phyloP scores from a whole-genome alignment of 352 stramenopile genomes.

The Globisporangium abappressorium region DNA sequence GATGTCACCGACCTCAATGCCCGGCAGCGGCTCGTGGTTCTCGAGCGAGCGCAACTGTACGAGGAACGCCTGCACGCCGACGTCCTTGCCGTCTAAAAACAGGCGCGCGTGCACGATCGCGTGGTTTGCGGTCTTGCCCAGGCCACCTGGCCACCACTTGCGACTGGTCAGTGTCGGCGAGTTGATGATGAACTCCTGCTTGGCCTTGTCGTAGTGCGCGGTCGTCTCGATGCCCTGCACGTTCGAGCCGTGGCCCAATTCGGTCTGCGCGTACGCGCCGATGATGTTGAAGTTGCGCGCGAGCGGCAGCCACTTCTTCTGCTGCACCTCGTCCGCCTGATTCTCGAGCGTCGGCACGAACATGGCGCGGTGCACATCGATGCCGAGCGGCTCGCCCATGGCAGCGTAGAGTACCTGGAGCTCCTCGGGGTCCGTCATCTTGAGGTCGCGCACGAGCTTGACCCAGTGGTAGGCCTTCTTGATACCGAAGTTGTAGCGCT shows the following conservation, averaged over 20 bases:
- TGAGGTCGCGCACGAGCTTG: conserved; percentile 28
- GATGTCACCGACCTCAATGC: conserved; percentile 90
- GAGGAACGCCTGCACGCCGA: conserved; percentile 93
- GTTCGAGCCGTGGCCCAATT: conserved; percentile 94
- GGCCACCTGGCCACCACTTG: conserved; percentile 96
- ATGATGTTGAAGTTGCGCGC: conserved; percentile 58
- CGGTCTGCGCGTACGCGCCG: conserved; percentile 94
- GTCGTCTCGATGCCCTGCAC: conserved; percentile 90
- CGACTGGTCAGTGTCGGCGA: conserved; percentile 91
- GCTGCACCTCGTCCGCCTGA: conserved; percentile 56
- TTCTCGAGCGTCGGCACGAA: conserved; percentile 67
- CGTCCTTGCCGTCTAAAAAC: conserved; percentile 45
- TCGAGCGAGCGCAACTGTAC: conserved; percentile 86
- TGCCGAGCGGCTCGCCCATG: conserved; percentile 43
- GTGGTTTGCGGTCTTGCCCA: conserved; percentile 91
- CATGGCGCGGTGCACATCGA: conserved; percentile 64
- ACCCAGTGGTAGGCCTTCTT: conserved; percentile 42
- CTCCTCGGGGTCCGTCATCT: conserved; percentile 29
- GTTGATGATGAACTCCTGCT: conserved; percentile 93
- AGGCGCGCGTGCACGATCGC: conserved; percentile 92
- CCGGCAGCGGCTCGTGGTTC: conserved; percentile 74
- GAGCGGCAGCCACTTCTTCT: conserved; percentile 59
- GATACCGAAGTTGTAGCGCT: conserved; percentile 28
- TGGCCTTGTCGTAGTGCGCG: conserved; percentile 86
- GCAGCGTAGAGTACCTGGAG: conserved; percentile 38